A percentile compares a stretch with the other conserved stretches of the same genome.
Evolutionary conservation across 2,329 filamentous ascomycete species (phyloP).

Genomic region (Moelleriella libera): DNA sequence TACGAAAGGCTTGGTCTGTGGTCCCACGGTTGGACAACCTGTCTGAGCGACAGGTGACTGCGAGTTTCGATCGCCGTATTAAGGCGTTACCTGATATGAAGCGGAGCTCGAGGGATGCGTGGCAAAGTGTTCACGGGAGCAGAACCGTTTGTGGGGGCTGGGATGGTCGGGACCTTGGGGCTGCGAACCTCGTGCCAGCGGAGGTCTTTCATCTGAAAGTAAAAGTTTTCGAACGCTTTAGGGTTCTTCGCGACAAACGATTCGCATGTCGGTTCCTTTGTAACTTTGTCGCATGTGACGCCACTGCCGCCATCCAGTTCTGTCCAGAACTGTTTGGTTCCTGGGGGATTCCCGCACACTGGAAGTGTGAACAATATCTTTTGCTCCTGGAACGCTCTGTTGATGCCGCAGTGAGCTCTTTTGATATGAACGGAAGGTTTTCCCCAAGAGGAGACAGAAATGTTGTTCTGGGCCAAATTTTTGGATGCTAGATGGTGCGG

Average conservation of each 20-base stretch:
- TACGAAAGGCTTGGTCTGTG: too few species aligned
- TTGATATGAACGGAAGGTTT: constrained; percentile 1
- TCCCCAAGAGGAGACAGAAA: constrained; percentile 1
- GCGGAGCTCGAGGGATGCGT: too few species aligned
- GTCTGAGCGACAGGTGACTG: too few species aligned
- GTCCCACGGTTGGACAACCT: too few species aligned
- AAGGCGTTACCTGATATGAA: too few species aligned
- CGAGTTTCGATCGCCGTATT: too few species aligned
- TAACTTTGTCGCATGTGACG: not conserved
- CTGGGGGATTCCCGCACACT: not conserved
- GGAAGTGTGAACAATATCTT: constrained; percentile 1
- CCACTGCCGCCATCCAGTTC: not conserved
- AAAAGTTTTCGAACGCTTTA: constrained; percentile 1
- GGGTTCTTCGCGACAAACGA: constrained; percentile 1
- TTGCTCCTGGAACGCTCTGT: not conserved
- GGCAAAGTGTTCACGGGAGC: too few species aligned
- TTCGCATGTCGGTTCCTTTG: not conserved
- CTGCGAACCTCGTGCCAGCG: too few species aligned
- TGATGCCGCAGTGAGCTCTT: not conserved
- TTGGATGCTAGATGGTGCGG: constrained; percentile 10
- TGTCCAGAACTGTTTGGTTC: not conserved
- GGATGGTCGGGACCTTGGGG: too few species aligned
- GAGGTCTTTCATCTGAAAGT: not conserved
- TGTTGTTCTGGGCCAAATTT: constrained; percentile 9
- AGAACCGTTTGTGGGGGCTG: too few species aligned